Base-by-base conservation (phyloP, 2,329 filamentous ascomycete genomes). In the Scleromitrula shiraiana region DNA sequence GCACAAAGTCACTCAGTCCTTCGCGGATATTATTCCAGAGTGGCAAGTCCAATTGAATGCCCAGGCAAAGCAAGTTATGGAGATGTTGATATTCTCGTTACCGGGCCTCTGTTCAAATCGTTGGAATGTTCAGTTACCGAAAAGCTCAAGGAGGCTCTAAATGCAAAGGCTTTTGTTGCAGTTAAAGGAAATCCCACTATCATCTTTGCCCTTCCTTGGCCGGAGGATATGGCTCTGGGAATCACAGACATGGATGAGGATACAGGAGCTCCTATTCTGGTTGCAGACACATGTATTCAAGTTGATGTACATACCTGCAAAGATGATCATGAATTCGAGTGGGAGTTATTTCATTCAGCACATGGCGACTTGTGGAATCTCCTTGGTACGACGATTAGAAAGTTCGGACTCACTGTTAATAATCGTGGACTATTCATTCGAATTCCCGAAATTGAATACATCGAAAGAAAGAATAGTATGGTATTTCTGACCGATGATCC, bases 281-380 rank as follows among this genome's bases (percentile, higher is more conserved):
- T n/a, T n/a, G n/a, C n/a, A 47, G 38, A 54, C n/a, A 61, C 53
- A 1, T 76, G 72, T 58, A 74, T 87, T 4, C 87, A 93, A 56
- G 70, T 91, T 22, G 87, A 93, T 59, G 62, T 91, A 1, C 72
- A 77, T 30, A 62, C 82, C 20, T 80, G 73, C 49, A 56, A 58
- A 2, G 67, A 64, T 53, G 23, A 46, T 2, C 41, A 66, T 12
- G 57, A 64, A 45, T 72, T 76, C 53, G 68, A 71, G 24, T 91
- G 85, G 85, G 70, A 73, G 30, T 64, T 78, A 3, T 88, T 89
- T 66, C 78, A 78, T 55, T 72, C 83, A 32, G 75, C 78, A 0
- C 86, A 91, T 56, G 83, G 84, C n/a, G 86, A 91, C 56, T 49
- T 80, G 2, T 81, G 81, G 73, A 83, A 78, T 50, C 72, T 81